Evolutionary conservation across 257 asterid species (phyloP), one percentile per base, ranked within the genome.

Genomic region (Nicotiana paniculata): DNA sequence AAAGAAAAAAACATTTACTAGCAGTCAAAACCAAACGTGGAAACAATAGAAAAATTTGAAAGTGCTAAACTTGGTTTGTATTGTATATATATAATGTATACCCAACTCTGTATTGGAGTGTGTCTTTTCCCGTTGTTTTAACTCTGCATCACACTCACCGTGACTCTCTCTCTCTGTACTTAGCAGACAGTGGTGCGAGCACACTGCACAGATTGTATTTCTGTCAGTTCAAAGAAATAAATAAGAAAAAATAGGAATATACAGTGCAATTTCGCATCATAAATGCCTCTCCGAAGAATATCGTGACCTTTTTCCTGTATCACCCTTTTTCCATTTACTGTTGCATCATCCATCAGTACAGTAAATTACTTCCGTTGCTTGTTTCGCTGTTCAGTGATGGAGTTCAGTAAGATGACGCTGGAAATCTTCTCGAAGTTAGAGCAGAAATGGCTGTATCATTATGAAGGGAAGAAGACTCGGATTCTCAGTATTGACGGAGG

Each of bases 341-440:
- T 43, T 8, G 48, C 9, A 43, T 43, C 8, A 43, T 43, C 48
- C 48, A 85, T 81, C 84, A 37, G 51, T 18, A 32, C 78, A 69
- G 62, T 39, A 72, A 61, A 61, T 54, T 12, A 21, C 54, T 28
- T 35, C 33, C 37, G 39, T 51, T 26, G 65, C 65, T 59, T 82
- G 46, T 81, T 80, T 21, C 3, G 30, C 12, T 15, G 21, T 84
- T 64, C 28, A 81, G 86, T 48, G 67, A 88, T 90, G 99, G 98
- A 93, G 84, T 82, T 91, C 84, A 92, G 97, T 89, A 91, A 91
- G 62, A 85, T 92, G 54, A 92, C 98, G 4, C 77, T 88, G 80
- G 99, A 96, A 88, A 96, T 96, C 79, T 96, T 96, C 90, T 87
- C 96, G 32, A 94, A 94, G 81, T 84, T 96, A 63, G 99, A 96